Evolutionary conservation across 1,284 basidiomycete species (phyloP), one percentile per base, ranked within the genome.

Genomic region (Caloboletus firmus): DNA sequence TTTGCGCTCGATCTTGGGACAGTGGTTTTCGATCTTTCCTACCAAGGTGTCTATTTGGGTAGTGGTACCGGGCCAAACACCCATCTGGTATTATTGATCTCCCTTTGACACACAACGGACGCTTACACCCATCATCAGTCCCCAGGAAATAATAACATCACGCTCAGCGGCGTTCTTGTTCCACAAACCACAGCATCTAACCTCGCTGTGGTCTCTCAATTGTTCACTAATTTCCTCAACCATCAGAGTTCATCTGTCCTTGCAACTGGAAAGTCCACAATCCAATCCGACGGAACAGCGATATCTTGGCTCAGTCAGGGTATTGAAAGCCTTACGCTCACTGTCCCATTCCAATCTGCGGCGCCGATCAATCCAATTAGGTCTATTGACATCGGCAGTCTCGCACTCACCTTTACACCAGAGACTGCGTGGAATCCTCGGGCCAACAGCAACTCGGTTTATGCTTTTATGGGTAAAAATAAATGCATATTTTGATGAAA

Each of bases 221-320:
- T 92, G 41, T 91, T 92, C 68, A 89, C 87, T 15, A 79, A 81
- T 49, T 91, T 89, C 69, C 75, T 92, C 61, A 91, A 91, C 63
- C 79, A 84, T 20, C 79, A 84, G 36, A 69, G 67, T 10, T 81
- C 85, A 2, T 76, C 74, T 5, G 84, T 90, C 35, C 62, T 82
- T 54, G 89, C 87, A 3, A 74, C 70, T 5, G 89, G 89, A 35
- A 68, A 67, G 62, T 87, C 79, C 31, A 81, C 78, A 22, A 67
- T 76, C n/a, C 87, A 81, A 64, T 60, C 67, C 49, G 86, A 83
- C 62, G 79, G 78, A 28, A 71, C 81, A 13, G 63, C 72, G 17
- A 80, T 91, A 55, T 81, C 80, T 15, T 91, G 90, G 90, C 79
- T 92, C 20, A 83, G 76, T 57, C 64, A 75, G 45, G 89, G 87